Conservation (phyloP, 495 filamentous ascomycete species). For the Gamarada debralockiae region DNA sequence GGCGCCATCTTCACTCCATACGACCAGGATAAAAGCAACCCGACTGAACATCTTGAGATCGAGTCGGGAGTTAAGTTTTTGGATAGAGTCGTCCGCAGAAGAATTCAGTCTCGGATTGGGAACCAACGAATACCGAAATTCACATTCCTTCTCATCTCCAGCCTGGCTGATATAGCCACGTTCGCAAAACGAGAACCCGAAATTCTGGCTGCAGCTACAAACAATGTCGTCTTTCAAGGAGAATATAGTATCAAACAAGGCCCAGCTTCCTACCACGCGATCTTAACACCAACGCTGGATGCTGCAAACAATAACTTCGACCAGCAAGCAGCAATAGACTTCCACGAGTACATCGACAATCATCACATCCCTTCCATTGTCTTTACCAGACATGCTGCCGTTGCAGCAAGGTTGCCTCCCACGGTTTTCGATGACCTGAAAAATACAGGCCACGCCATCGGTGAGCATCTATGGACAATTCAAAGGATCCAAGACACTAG, state of each 20-base stretch:
- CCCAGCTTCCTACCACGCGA: neutral
- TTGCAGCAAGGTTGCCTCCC: constrained; percentile 4
- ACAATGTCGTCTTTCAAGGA: constrained; percentile 15
- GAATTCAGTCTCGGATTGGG: neutral
- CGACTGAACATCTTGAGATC: neutral
- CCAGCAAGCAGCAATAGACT: neutral
- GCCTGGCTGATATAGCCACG: constrained; percentile 10
- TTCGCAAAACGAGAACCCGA: too few species aligned
- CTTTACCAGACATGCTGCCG: constrained; percentile 17
- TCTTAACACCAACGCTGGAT: neutral
- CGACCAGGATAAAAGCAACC: too few species aligned
- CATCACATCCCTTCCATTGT: constrained; percentile 14
- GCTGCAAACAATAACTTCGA: constrained; percentile 21
- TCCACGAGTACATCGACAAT: constrained; percentile 11
- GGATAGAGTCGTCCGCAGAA: too few species aligned
- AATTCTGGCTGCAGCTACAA: too few species aligned
- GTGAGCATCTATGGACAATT: constrained; percentile 12
- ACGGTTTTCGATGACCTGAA: constrained; percentile 12
- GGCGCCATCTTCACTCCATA: neutral
- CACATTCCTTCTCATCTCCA: constrained; percentile 12
- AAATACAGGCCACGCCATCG: constrained; percentile 10
- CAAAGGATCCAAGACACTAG: constrained; percentile 15
- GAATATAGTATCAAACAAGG: constrained; percentile 11
- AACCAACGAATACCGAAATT: too few species aligned
- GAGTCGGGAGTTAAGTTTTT: too few species aligned